A percentile compares a stretch with the other conserved stretches of the same genome.
Evolutionary conservation across 768 basidiomycete genomes (phyloP).

Genomic region (Pholiota microspora): DNA sequence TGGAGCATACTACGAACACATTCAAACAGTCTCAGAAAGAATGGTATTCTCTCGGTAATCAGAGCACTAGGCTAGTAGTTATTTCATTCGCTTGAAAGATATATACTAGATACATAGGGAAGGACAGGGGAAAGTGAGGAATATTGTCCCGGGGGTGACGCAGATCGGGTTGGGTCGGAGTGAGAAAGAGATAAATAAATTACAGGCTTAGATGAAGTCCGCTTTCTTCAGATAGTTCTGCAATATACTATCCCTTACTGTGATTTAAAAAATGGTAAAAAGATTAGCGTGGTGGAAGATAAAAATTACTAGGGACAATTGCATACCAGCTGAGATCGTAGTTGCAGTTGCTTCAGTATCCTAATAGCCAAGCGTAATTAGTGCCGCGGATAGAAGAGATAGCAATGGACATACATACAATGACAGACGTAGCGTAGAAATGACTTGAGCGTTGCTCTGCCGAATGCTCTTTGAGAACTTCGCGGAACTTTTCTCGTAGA

Average conservation of each 20-base stretch:
- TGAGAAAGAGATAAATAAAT: too few species aligned
- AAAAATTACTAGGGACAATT: neutral
- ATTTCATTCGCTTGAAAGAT: too few species aligned
- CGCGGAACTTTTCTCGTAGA: constrained; percentile 42
- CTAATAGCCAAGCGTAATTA: constrained; percentile 27
- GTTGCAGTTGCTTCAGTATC: constrained; percentile 55
- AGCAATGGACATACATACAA: constrained; percentile 31
- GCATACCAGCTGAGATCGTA: constrained; percentile 49
- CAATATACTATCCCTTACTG: constrained; percentile 55
- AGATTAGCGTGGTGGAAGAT: neutral
- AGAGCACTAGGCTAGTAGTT: too few species aligned
- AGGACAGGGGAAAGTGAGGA: too few species aligned
- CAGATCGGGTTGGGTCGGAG: too few species aligned
- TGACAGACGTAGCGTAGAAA: constrained; percentile 58
- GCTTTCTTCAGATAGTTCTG: constrained; percentile 48
- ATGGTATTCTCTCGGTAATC: too few species aligned
- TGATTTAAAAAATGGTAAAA: too few species aligned
- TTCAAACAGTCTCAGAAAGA: too few species aligned
- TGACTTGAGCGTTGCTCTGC: constrained; percentile 51
- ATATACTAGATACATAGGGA: too few species aligned
- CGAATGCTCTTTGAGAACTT: constrained; percentile 50
- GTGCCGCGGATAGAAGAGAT: too few species aligned
- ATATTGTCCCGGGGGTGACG: too few species aligned
- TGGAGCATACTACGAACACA: too few species aligned
- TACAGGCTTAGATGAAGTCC: constrained; percentile 37